Percentiles rank a stretch among this genome's conserved stretches.
phyloP scores from a whole-genome alignment of 2,329 filamentous ascomycete species.

The Penicillium sp. region DNA sequence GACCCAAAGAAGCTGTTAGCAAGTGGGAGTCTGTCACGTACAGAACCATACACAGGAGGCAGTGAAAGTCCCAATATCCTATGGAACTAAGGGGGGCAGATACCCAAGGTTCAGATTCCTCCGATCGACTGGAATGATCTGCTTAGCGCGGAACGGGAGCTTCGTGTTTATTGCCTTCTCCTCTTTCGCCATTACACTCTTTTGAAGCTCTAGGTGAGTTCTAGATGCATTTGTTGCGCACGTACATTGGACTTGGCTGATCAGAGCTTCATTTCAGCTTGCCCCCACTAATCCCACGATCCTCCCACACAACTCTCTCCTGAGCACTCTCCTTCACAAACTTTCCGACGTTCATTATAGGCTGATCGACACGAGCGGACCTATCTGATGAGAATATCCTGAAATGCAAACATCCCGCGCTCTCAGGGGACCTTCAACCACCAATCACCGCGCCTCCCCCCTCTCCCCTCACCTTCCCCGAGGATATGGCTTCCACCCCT shows the following conservation, averaged over 20 bases:
- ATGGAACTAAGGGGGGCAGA: constrained; percentile 2
- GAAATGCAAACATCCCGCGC: constrained; percentile 29
- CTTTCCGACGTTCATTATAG: neutral
- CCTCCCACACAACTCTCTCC: constrained; percentile 5
- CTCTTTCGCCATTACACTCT: constrained; percentile 3
- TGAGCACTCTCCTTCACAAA: neutral
- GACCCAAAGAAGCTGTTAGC: neutral
- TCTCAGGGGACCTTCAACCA: constrained; percentile 30
- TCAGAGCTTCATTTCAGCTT: constrained; percentile 12
- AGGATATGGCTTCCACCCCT: constrained; percentile 40
- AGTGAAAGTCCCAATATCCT: neutral
- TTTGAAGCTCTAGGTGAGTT: neutral
- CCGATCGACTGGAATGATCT: constrained; percentile 13
- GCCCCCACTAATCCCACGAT: constrained; percentile 8
- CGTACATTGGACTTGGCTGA: neutral
- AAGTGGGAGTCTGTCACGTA: neutral
- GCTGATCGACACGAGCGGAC: neutral
- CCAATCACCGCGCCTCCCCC: constrained; percentile 5
- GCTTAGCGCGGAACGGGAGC: constrained; percentile 9
- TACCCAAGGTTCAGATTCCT: constrained; percentile 9
- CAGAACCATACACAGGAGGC: neutral
- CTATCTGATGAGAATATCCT: constrained; percentile 29
- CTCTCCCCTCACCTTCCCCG: constrained; percentile 12
- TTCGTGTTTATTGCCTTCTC: constrained; percentile 8
- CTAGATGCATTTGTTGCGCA: neutral